Evolutionary conservation across 306 rosid genomes (phyloP).

Genomic region (Argentina anserina): DNA sequence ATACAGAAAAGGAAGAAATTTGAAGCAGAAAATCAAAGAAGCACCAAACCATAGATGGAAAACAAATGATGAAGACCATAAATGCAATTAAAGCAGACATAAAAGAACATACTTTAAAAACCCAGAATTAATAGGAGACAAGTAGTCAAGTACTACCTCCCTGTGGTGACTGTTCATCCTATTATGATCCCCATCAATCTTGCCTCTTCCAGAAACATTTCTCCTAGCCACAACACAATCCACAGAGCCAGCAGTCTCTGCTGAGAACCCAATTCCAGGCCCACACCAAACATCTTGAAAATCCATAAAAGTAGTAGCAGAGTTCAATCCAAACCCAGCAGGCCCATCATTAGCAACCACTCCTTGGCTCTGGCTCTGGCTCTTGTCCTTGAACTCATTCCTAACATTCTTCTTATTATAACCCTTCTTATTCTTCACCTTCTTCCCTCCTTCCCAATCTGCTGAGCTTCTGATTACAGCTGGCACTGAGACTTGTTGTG

Average conservation of each 20-base stretch:
- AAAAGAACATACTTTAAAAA: background rate
- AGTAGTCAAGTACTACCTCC: conserved; percentile 50
- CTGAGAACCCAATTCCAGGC: conserved; percentile 82
- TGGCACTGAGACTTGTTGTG: conserved; percentile 86
- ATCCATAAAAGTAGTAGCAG: conserved; percentile 48
- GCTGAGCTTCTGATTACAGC: conserved; percentile 71
- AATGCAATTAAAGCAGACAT: background rate
- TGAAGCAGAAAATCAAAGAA: background rate
- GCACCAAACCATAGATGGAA: background rate
- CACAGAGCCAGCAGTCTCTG: conserved; percentile 62
- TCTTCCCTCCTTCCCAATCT: conserved; percentile 72
- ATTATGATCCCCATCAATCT: conserved; percentile 54
- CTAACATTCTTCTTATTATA: conserved; percentile 22
- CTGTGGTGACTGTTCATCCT: conserved; percentile 50
- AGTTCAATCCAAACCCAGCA: conserved; percentile 32
- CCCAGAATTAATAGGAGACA: background rate
- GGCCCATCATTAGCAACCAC: too few relatives aligned
- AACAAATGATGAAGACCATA: background rate
- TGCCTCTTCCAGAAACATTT: conserved; percentile 63
- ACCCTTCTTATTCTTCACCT: conserved; percentile 49
- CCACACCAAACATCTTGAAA: conserved; percentile 97
- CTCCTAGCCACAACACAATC: conserved; percentile 79
- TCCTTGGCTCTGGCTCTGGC: conserved; percentile 31
- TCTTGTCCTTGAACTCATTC: conserved; percentile 8
- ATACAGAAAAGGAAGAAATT: background rate